Conservation (phyloP, 306 rosid genomes). For the Morella rubra region DNA sequence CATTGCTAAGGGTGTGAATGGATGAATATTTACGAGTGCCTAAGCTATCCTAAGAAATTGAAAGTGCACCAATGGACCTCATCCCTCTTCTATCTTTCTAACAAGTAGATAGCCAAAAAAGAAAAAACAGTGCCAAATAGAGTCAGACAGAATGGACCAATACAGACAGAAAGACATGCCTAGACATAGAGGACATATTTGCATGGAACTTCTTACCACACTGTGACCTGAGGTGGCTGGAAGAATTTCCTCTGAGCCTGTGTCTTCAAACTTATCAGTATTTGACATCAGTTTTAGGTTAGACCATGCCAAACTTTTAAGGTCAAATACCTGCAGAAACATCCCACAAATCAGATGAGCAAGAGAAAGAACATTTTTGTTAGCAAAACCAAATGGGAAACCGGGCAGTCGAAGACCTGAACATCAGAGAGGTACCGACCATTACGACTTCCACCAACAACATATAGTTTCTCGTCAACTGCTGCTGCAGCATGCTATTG, state of each 20-base stretch:
- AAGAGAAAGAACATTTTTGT: constrained; percentile 4
- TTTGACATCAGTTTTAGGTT: constrained; percentile 64
- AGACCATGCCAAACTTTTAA: constrained; percentile 75
- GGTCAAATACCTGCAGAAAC: constrained; percentile 72
- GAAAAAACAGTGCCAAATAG: constrained; percentile 18
- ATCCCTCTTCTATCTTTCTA: neutral
- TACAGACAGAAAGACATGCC: constrained; percentile 1
- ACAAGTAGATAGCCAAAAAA: neutral
- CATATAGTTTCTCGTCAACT: constrained; percentile 70
- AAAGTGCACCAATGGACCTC: neutral
- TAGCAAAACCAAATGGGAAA: constrained; percentile 13
- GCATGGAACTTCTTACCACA: constrained; percentile 52
- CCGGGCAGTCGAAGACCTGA: constrained; percentile 55
- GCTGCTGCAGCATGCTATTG: constrained; percentile 82
- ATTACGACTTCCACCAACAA: constrained; percentile 92
- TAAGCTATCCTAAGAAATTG: neutral
- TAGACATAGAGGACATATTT: neutral
- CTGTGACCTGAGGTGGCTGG: constrained; percentile 73
- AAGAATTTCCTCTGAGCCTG: constrained; percentile 45
- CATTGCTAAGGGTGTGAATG: neutral
- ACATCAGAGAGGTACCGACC: constrained; percentile 88
- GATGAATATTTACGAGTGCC: neutral
- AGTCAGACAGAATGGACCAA: neutral
- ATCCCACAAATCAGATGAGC: constrained; percentile 22
- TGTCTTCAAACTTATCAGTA: constrained; percentile 40